Conservation (phyloP, 352 stramenopile species). For the Pythium sukuiense region DNA sequence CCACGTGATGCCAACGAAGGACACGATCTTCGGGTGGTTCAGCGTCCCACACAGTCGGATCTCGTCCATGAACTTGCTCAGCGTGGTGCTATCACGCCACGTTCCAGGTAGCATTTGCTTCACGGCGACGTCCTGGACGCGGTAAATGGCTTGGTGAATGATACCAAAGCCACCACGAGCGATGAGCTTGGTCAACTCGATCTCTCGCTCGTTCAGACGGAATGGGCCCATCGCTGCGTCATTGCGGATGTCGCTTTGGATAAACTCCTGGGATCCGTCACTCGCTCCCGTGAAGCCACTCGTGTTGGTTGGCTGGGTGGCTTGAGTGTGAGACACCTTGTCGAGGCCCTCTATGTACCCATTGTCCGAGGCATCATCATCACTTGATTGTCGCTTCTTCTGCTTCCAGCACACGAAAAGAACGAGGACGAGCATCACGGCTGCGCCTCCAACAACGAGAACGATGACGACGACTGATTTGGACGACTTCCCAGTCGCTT, state of each 20-base stretch:
- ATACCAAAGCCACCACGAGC: conserved; percentile 2
- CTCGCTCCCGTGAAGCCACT: too few relatives aligned
- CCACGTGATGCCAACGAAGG: conserved; percentile 34
- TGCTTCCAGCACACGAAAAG: too few relatives aligned
- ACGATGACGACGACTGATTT: too few relatives aligned
- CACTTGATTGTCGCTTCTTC: too few relatives aligned
- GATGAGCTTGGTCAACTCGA: conserved; percentile 4
- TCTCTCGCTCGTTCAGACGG: background rate
- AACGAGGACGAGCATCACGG: too few relatives aligned
- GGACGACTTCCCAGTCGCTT: too few relatives aligned
- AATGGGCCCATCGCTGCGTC: background rate
- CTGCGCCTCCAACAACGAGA: too few relatives aligned
- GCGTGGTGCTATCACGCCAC: conserved; percentile 14
- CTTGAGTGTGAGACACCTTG: too few relatives aligned
- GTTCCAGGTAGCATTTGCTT: conserved; percentile 20
- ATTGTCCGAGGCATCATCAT: too few relatives aligned
- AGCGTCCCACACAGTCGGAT: conserved; percentile 32
- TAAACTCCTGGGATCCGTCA: too few relatives aligned
- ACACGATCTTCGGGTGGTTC: conserved; percentile 33
- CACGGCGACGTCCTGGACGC: conserved; percentile 2
- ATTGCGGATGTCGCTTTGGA: background rate
- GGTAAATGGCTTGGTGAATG: conserved; percentile 6
- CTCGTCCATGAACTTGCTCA: conserved; percentile 32
- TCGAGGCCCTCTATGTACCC: too few relatives aligned
- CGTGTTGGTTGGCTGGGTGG: too few relatives aligned